A percentile compares a stretch with the other conserved stretches of the same genome.
Evolutionary conservation across 345 rosid species (phyloP).

Genomic region (Sisymbrium altissimum): DNA sequence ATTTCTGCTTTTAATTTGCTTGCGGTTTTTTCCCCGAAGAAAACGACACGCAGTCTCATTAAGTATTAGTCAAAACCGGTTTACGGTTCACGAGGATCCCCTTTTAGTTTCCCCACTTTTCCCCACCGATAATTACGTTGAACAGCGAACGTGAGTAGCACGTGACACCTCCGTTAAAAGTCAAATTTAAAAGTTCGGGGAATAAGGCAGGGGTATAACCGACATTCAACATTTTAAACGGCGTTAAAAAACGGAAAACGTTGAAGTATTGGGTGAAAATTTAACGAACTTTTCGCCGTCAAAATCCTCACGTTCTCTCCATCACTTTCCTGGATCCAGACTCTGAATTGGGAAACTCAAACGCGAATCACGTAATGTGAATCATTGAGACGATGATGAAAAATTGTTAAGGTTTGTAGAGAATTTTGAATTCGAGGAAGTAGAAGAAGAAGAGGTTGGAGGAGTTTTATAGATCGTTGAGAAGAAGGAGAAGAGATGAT

Average conservation of each 20-base stretch:
- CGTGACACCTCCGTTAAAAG: conserved; percentile 7
- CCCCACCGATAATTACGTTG: background rate
- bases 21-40: background rate
- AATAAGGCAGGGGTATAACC: conserved; percentile 1
- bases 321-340: conserved; percentile 17
- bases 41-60: conserved; percentile 1
- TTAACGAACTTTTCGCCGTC: conserved; percentile 26
- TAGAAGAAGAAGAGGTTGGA: background rate
- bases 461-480: background rate
- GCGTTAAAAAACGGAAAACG: conserved; percentile 18
- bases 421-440: conserved; percentile 18
- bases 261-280: background rate
- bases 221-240: conserved; percentile 7
- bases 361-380: conserved; percentile 10
- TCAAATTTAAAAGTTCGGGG: background rate
- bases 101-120: too few relatives aligned
- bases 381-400: background rate
- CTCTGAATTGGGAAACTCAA: background rate
- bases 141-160: conserved; percentile 20
- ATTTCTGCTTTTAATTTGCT: background rate
- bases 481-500: conserved; percentile 32
- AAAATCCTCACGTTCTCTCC: conserved; percentile 14
- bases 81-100: background rate
- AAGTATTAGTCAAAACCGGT: conserved; percentile 1
- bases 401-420: background rate